Base-by-base conservation (phyloP, 1,284 basidiomycete genomes). In the Apiotrichum mycotoxinovorans region DNA sequence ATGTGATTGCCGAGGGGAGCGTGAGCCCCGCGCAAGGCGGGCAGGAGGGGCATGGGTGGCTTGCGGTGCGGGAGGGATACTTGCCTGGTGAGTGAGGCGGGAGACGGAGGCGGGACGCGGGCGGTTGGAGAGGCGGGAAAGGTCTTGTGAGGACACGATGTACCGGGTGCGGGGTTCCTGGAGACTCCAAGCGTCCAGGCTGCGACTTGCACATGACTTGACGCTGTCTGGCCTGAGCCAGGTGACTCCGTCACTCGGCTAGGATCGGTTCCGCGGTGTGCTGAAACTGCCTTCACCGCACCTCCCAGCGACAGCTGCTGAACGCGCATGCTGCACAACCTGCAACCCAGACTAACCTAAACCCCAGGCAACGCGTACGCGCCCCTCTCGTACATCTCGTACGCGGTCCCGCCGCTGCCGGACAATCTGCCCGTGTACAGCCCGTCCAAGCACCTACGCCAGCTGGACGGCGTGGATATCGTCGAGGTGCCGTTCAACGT, bases 391-490 rank as follows among this genome's bases (percentile, higher is more conserved):
- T 75, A 75, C 50, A 59, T 77, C 5, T 73, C 73, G 11, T 75
- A 66, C 58, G 64, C 73, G 17, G 64, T 71, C 12, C 70, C 69
- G 10, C 66, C 67, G 3, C 50, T 76, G 15, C 46, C 63, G 26
- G 60, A 68, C 0, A n/a, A 23, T n/a, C 58, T 76, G 20, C 58
- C 63, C 10, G 51, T 61, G 7, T 73, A 70, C 51, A 62, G 74
- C 51, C 72, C 77, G 3, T 48, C 59, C 1, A 48, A 72, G 12
- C 64, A 73, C 48, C 65, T 79, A 25, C 82, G 81, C 53, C 83
- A 84, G 59, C 79, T 91, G 51, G 87, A 88, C 46, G 83, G 87
- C 18, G 87, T 88, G 68, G 83, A 83, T 48, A 74, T 83, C 37
- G 66, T 82, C 79, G 57, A 75, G 84, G 48, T 92, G 84, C 73